Percentiles rank a stretch among this genome's conserved stretches.
These are phyloP conservation scores for Smithsoniella earleae DNA, from an alignment of 163 green algal species.

Conservation along the genomic window DNA sequence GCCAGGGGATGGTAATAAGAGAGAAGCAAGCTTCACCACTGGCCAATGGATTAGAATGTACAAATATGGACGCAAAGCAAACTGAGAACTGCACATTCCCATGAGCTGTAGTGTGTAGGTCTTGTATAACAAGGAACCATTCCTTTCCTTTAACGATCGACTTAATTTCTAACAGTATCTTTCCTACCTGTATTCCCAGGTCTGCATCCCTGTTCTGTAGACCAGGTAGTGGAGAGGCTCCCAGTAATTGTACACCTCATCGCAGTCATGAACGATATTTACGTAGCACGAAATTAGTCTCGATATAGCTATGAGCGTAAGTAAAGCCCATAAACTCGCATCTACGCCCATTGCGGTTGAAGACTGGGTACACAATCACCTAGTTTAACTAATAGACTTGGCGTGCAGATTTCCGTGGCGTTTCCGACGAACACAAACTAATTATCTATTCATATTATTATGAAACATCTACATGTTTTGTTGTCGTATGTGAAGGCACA, in stretches of 20 bases:
- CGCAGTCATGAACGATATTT: constrained; percentile 76
- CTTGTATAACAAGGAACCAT: no score
- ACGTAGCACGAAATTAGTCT: not conserved
- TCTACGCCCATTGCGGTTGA: no score
- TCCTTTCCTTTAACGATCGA: no score
- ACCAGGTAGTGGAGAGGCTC: constrained; percentile 79
- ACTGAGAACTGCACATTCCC: constrained; percentile 54
- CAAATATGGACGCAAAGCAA: constrained; percentile 65
- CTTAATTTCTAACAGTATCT: no score
- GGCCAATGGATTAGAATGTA: constrained; percentile 68
- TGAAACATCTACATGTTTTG: not conserved
- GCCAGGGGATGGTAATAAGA: constrained; percentile 32
- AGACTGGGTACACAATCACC: no score
- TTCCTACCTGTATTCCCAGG: constrained; percentile 67
- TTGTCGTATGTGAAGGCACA: no score
- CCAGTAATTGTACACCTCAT: constrained; percentile 89
- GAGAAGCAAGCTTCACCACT: constrained; percentile 38
- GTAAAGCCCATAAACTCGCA: no score
- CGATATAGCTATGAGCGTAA: not conserved
- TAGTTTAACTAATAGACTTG: not conserved
- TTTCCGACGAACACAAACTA: not conserved
- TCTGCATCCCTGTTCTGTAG: constrained; percentile 67
- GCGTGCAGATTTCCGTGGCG: not conserved
- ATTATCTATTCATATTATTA: not conserved
- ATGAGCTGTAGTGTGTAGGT: no score